Evolutionary conservation across 208 protist genomes (phyloP).

Genomic region (Zelonia costaricensis): DNA sequence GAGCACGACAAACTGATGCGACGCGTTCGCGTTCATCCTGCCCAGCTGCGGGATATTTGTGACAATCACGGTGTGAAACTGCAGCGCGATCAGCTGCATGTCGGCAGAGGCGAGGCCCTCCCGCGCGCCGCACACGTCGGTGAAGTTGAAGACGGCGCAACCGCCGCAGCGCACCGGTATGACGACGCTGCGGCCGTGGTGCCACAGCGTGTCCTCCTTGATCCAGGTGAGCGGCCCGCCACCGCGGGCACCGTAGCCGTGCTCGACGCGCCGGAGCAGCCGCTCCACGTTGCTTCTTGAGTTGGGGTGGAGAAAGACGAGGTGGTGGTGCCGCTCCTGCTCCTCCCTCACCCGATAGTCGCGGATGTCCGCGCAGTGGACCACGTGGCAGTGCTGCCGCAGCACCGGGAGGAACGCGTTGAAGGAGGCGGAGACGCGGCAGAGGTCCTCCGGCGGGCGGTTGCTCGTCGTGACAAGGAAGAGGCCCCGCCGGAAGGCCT

Average conservation of each 20-base stretch:
- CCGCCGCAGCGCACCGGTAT: conserved; percentile 71
- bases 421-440: conserved; percentile 64
- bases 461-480: conserved; percentile 90
- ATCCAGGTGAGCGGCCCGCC: conserved; percentile 32
- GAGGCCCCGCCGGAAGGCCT: conserved; percentile 67
- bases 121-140: conserved; percentile 60
- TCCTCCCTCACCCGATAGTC: conserved; percentile 61
- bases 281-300: conserved; percentile 40
- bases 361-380: conserved; percentile 46
- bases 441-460: conserved; percentile 78
- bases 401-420: conserved; percentile 61
- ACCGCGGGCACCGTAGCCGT: conserved; percentile 24
- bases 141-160: conserved; percentile 83
- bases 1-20: conserved; percentile 85
- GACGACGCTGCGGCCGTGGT: conserved; percentile 67
- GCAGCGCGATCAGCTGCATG: conserved; percentile 68
- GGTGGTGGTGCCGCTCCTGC: conserved; percentile 41
- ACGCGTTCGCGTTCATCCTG: conserved; percentile 53
- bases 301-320: conserved; percentile 69
- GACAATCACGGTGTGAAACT: conserved; percentile 84
- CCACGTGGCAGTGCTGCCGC: conserved; percentile 62
- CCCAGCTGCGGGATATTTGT: conserved; percentile 80
- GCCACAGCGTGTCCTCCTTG: conserved; percentile 45
- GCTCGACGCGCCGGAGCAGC: conserved; percentile 60
- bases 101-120: conserved; percentile 61